Evolutionary conservation across 2,329 filamentous ascomycete genomes (phyloP), one percentile per base, ranked within the genome.

Genomic region (Botrytis medusae): DNA sequence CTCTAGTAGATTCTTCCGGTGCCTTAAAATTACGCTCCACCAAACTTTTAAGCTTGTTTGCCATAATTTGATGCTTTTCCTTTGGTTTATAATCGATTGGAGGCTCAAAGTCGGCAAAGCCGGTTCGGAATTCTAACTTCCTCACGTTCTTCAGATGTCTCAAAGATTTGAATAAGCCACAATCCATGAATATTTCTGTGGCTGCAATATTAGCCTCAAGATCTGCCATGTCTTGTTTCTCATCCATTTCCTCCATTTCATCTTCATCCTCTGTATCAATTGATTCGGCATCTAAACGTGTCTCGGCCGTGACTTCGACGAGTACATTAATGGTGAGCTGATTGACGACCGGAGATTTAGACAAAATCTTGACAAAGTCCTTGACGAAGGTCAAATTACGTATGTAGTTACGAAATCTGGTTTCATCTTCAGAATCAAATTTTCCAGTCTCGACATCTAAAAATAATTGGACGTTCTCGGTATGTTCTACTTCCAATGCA

Each of bases 121-220:
- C 74, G 51, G 73, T 73, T 25, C 62, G 57, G 22, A 76, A 72
- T 8, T 72, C 46, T 12, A 76, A 64, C 8, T 29, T 71, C 34
- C 70, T 61, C 16, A 76, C 76, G 44, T 75, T 77, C 20, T 29
- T 64, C 14, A 77, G 29, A 8, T 65, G 54, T 12, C 65, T 29
- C 7, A 77, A 46, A 46, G 72, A 57, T 29, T 73, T 57, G 60
- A 72, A 74, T 16, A 76, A 71, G 2, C 68, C 69, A 22, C 67
- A 69, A 61, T 77, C 76, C 60, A 77, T 46, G 44, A 77, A 75
- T 8, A 76, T 25, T 18, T 77, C 76, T 1, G 73, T 74, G 4
- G 75, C 75, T 62, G 40, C 54, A 37, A 73, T 71, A 32, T 75
- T 75, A 20, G 73, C 68, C 16, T 75, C 51, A 22, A 73, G 32